Evolutionary conservation across 305 asterid species (phyloP).

Genomic region (Stenogyne calaminthoides): DNA sequence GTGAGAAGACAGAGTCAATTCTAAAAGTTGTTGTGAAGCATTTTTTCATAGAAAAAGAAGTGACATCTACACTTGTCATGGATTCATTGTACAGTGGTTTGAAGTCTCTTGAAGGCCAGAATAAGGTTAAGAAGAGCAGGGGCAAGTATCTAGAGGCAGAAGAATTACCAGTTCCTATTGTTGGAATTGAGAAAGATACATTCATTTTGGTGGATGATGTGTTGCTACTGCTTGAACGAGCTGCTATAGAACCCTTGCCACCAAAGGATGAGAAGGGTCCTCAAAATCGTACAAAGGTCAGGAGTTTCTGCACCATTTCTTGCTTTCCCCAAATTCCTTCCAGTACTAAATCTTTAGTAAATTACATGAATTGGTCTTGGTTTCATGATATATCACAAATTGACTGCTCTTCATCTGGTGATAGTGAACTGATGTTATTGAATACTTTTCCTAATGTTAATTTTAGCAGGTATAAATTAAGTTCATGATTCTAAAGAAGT

Average conservation of each 20-base stretch:
- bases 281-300: slow-evolving; percentile 91
- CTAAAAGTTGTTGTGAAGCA: slow-evolving; percentile 81
- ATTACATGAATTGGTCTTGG: background rate
- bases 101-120: slow-evolving; percentile 85
- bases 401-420: background rate
- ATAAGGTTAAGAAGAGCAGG: slow-evolving; percentile 64
- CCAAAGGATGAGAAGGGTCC: slow-evolving; percentile 98
- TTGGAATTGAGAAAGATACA: slow-evolving; percentile 67
- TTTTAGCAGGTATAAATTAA: no score
- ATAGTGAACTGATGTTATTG: background rate
- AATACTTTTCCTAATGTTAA: no score
- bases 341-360: background rate
- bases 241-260: slow-evolving; percentile 89
- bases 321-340: background rate
- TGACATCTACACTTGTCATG: slow-evolving; percentile 96
- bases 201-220: slow-evolving; percentile 93
- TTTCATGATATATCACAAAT: background rate
- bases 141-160: slow-evolving; percentile 59
- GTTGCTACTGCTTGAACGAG: slow-evolving; percentile 81
- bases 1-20: slow-evolving; percentile 79
- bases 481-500: no score
- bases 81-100: slow-evolving; percentile 93
- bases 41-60: slow-evolving; percentile 95
- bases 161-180: slow-evolving; percentile 63
- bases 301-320: background rate